These are phyloP conservation scores for Hypholoma sublateritium DNA, from an alignment of 768 basidiomycete species.

Conservation along the genomic window DNA sequence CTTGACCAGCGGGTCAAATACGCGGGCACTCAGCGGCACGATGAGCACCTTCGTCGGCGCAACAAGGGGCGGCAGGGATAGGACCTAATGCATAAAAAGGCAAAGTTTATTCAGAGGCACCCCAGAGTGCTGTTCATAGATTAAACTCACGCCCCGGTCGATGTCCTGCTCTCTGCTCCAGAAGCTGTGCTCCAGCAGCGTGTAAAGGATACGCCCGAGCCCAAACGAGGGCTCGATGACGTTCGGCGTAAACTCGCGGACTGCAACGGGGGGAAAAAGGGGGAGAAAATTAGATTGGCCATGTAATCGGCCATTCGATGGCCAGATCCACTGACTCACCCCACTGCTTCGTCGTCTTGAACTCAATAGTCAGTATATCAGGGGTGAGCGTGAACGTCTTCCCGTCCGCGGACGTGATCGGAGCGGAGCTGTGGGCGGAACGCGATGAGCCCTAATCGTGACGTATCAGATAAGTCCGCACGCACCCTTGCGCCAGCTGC, in stretches of 20 bases:
- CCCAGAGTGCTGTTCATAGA: background rate
- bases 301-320: background rate
- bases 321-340: constrained; percentile 45
- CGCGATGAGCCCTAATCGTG: background rate
- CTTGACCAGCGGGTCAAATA: constrained; percentile 79
- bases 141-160: constrained; percentile 74
- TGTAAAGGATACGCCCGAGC: constrained; percentile 93
- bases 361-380: constrained; percentile 74
- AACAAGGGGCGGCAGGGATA: constrained; percentile 85
- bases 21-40: constrained; percentile 86
- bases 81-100: constrained; percentile 51
- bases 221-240: constrained; percentile 99
- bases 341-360: constrained; percentile 85
- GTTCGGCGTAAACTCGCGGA: constrained; percentile 94
- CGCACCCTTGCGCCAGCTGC: constrained; percentile 75
- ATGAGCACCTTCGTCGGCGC: constrained; percentile 98
- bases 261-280: constrained; percentile 37
- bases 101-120: background rate
- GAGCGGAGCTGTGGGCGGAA: constrained; percentile 24
- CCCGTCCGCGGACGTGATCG: constrained; percentile 58
- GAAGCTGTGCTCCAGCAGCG: constrained; percentile 91
- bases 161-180: constrained; percentile 93
- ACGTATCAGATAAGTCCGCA: constrained; percentile 31
- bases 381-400: constrained; percentile 70
- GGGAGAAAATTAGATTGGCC: constrained; percentile 3